Base-by-base conservation (phyloP, 2,329 filamentous ascomycete species). In the Drechslerella dactyloides region DNA sequence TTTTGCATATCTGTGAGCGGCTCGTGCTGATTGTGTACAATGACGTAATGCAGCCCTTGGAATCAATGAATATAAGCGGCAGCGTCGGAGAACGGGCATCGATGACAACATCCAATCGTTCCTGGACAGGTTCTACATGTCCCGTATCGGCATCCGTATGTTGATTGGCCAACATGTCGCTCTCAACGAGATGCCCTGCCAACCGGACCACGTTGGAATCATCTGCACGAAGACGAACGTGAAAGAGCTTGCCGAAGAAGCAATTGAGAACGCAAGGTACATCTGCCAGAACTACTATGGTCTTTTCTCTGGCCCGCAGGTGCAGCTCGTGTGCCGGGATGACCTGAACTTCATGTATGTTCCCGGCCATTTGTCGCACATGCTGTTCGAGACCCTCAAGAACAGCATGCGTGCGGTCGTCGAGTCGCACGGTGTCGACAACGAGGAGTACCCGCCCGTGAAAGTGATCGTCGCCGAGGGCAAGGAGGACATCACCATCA, bases 171-270 rank as follows among this genome's bases (percentile, higher is more conserved):
- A 99, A 80, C 94, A 99, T 83, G 96, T 99, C 78, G 94, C 94
- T 69, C 84, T 99, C 69, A 93, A 97, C 80, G 93, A 97, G 81
- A 90, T 89, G 77, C 89, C 94, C 76, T 88, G 88, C 74, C 93
- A 97, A 80, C 91, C 92, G 40, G 90, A 91, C 73, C 97, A 99
- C 78, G 94, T 99, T 76, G 94, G 94, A 74, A 97, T 99, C 76
- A 99, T 99, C 78, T 99, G 94, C 83, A 99, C 94, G 72, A 96
- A 96, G 82, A 97, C 94, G 24, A 99, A 97, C 77, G 93, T 99
- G 42, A 88, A 88, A 68, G 94, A 99, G 76, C 86, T 99, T 54
- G 94, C 94, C 2, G 89, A 96, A 78, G 94, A 99, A 81, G 94
- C 94, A 70, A 97, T 99, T 78, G 94, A 97, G 78, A 99, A 99